Conservation (phyloP, 2,329 filamentous ascomycete species). For the Exophiala sp. region DNA sequence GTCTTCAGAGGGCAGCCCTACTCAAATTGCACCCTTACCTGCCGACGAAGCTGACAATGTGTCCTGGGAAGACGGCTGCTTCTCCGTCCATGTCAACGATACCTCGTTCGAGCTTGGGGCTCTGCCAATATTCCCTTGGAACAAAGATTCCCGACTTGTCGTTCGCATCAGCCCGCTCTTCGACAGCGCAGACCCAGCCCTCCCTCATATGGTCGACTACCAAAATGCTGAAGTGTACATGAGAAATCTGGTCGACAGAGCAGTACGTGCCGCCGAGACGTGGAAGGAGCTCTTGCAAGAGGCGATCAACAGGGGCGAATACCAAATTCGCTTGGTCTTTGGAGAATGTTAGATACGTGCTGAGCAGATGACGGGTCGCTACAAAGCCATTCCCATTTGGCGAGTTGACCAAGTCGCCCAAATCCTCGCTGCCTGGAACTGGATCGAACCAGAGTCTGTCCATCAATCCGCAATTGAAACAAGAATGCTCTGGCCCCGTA, state of each 20-base stretch:
- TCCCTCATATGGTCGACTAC: constrained; percentile 7
- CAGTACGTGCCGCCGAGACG: not conserved
- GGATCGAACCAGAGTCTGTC: constrained; percentile 14
- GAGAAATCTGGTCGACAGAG: constrained; percentile 2
- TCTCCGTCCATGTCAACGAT: constrained; percentile 10
- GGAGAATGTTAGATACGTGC: constrained; percentile 20
- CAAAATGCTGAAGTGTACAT: constrained; percentile 5
- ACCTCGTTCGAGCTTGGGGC: not conserved
- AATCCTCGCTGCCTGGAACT: constrained; percentile 14
- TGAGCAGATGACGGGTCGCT: not conserved
- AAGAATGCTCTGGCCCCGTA: constrained; percentile 7
- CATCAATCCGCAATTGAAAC: constrained; percentile 4
- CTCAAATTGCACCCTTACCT: not conserved
- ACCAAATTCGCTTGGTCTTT: constrained; percentile 11
- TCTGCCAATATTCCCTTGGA: constrained; percentile 11
- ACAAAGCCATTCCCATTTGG: constrained; percentile 12
- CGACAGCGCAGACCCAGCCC: not conserved
- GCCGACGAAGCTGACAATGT: not conserved
- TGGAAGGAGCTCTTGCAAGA: constrained; percentile 4
- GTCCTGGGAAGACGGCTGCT: constrained; percentile 2
- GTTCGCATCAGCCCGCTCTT: constrained; percentile 6
- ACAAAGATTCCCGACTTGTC: constrained; percentile 4
- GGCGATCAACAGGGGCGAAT: constrained; percentile 6
- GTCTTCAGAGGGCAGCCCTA: not conserved
- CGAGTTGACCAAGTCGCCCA: constrained; percentile 11